These are phyloP conservation scores for Melastoma candidum DNA, from an alignment of 441 rosid species.

Conservation along the genomic window DNA sequence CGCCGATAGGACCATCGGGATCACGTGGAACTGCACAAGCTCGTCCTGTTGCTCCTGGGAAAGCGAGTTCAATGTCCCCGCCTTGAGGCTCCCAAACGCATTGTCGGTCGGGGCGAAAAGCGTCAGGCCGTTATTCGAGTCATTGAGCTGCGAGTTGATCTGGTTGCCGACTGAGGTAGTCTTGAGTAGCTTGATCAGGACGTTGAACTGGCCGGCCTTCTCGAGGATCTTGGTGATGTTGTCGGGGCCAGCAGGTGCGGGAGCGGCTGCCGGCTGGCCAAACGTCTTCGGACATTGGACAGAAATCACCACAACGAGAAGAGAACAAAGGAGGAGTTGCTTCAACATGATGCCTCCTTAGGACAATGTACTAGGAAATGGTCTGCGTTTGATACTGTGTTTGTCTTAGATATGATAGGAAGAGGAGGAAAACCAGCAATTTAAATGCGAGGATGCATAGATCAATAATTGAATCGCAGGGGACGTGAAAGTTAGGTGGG, in stretches of 20 bases:
- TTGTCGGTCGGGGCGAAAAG: constrained; percentile 75
- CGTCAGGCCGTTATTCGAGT: constrained; percentile 68
- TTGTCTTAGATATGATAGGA: no score
- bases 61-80: constrained; percentile 64
- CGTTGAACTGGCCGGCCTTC: constrained; percentile 73
- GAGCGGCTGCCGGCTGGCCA: constrained; percentile 37
- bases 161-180: constrained; percentile 58
- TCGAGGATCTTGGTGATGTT: constrained; percentile 72
- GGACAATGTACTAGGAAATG: no score
- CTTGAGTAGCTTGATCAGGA: constrained; percentile 49
- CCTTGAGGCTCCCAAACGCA: constrained; percentile 50
- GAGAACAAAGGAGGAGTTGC: no score
- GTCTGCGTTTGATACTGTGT: no score
- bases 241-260: constrained; percentile 39
- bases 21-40: constrained; percentile 70
- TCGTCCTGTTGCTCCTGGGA: constrained; percentile 63
- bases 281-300: constrained; percentile 16
- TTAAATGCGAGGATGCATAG: no score
- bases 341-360: no score
- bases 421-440: no score
- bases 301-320: background rate
- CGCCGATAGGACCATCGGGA: constrained; percentile 46
- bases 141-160: constrained; percentile 55
- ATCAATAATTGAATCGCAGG: no score
- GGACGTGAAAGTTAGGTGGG: no score